Base-by-base conservation (phyloP, 306 rosid species). In the Gleditsia sinensis region DNA sequence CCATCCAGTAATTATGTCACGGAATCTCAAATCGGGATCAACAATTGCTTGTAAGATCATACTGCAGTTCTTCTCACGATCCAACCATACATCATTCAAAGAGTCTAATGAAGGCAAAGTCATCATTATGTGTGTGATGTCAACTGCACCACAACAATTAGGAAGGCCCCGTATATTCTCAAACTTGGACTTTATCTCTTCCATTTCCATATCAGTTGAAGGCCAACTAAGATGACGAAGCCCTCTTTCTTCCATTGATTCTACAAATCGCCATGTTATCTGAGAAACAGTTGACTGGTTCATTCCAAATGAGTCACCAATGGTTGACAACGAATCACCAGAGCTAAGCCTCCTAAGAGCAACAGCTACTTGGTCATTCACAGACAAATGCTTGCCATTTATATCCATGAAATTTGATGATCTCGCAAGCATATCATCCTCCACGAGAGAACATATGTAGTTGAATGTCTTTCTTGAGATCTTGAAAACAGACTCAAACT, bases 341-440 rank as follows among this genome's bases (percentile, higher is more conserved):
- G 97, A 91, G 84, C 93, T 73, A 36, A 93, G 97, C 86, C 97
- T 89, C 81, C 96, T 83, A 16, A 93, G 90, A 75, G 98, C 96
- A 51, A 93, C 72, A 27, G 94, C 98, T 45, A 93, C 98, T 81
- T 93, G 97, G 62, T 93, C 98, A 45, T 86, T 83, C 60, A 88
- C 9, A 42, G 87, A 91, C 85, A 93, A 71, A 57, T 73, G 88
- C 32, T 75, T 87, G 7, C 97, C 97, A n/a, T 75, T 60, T 65
- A 78, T 8, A 69, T 60, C 87, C 6, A 69, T 71, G 55, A 49
- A 86, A 30, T 85, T 81, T 25, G 96, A 81, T 30, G 90, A 32
- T 82, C 83, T 91, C 6, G 86, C 85, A 82, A 69, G 73, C 92
- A 93, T 80, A 45, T 81, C 89, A 40, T 89, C 91, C 72, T 83